Percentiles rank a stretch among this genome's conserved stretches.
phyloP scores from a whole-genome alignment of 441 rosid genomes.

The Rhodomyrtus psidioides region DNA sequence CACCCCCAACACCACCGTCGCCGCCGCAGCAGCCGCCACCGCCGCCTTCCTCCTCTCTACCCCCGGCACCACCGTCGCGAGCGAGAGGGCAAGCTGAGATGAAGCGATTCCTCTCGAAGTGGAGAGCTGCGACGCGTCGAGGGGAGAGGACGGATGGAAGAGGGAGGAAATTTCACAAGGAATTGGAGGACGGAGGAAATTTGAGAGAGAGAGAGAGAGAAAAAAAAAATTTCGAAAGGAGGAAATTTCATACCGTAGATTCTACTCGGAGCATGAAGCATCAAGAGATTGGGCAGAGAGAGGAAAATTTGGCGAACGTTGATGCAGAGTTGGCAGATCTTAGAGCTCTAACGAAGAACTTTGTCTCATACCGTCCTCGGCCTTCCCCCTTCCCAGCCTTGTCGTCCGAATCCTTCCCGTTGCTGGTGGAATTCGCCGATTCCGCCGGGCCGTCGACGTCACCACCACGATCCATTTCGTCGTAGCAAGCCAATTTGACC shows the following conservation, averaged over 20 bases:
- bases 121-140: too few relatives aligned
- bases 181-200: too few relatives aligned
- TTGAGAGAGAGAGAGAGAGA: too few relatives aligned
- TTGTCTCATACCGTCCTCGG: neutral
- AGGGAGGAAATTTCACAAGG: too few relatives aligned
- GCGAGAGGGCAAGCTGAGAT: too few relatives aligned
- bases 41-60: too few relatives aligned
- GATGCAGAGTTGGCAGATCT: slow-evolving; percentile 95
- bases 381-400: slow-evolving; percentile 5
- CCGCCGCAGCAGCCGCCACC: too few relatives aligned
- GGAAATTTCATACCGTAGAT: slow-evolving; percentile 63
- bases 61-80: too few relatives aligned
- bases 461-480: neutral
- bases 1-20: too few relatives aligned
- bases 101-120: too few relatives aligned
- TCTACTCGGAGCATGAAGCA: slow-evolving; percentile 76
- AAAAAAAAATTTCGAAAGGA: too few relatives aligned
- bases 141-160: too few relatives aligned
- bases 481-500: slow-evolving; percentile 1
- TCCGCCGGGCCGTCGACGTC: slow-evolving; percentile 6
- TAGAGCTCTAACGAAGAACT: slow-evolving; percentile 7
- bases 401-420: neutral
- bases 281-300: slow-evolving; percentile 75
- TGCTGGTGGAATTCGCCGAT: slow-evolving; percentile 10
- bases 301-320: slow-evolving; percentile 95